Evolutionary conservation across 306 rosid species (phyloP), one percentile per base, ranked within the genome.

Genomic region (Acacia melanoxylon): DNA sequence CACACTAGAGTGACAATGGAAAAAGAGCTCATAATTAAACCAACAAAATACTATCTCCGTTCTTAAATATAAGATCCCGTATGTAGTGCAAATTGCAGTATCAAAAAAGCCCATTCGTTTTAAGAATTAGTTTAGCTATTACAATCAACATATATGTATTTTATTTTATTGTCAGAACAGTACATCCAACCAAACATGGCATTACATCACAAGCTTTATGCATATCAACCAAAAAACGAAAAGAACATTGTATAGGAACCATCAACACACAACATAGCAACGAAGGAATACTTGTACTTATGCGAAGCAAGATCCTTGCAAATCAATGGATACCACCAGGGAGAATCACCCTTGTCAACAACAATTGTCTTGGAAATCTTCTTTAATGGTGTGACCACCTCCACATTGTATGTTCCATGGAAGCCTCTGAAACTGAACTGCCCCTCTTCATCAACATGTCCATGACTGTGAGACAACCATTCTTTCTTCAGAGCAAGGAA

Each of bases 391-490:
- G 83, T 88, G 7, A 81, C 67, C 83, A 96, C 84, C 78, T 96
- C 94, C 51, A 96, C 87, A 3, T 13, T 77, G 78, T 96, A 96
- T 54, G 91, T 87, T 78, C 99, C 99, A 48, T 86, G 87, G 77
- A 93, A 96, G 22, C 97, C 98, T 76, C 95, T 93, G 24, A 96
- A 96, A 79, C 19, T 68, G 83, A 87, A 93, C 48, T 89, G 82
- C 56, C 94, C 91, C 69, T 86, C 77, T 74, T 86, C 93, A 54
- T 91, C 91, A 58, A 90, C 80, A 75, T 86, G 86, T 8, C 98
- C 99, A 77, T 74, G 88, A 10, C 92, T 81, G 6, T 77, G 90
- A 61, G 97, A 88, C 22, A 96, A 74, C 98, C 98, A 93, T 86
- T 93, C 99, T 73, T 89, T 81, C 83, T 90, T 93, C 66, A 96